Base-by-base conservation (phyloP, 2,329 filamentous ascomycete genomes). In the Didymella keratinophila region DNA sequence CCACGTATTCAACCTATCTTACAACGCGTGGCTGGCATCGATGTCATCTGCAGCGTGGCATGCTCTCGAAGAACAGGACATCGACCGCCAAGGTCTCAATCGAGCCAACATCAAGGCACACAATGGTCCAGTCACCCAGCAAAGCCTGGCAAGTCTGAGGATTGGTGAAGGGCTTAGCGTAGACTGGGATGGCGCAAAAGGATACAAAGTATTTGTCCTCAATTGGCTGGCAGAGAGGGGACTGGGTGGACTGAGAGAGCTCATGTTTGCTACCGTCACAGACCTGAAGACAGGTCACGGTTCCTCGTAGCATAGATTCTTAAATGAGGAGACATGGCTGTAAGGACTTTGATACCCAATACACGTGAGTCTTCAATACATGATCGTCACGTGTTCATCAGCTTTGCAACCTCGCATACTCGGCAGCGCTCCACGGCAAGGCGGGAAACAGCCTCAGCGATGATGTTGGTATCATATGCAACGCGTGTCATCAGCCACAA, bases 181-280 rank as follows among this genome's bases (percentile, higher is more conserved):
- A 37, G 81, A 81, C 14, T 96, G 90, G 89, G 86, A 89, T 67
- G 87, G 90, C 48, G 93, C 89, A 86, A 84, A 87, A 66, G 87
- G 90, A 54, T 96, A 93, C 74, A 83, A 90, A 57, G 80, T 92
- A 6, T 84, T 86, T n/a, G 88, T 94, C 61, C 77, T 96, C 56
- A 82, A 83, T 48, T 86, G 87, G 76, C 76, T 96, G 61, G 88
- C 89, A 58, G 79, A 78, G 6, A 83, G 83, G 52, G 89, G 89
- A 0, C 82, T 90, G 44, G 78, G 75, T 11, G 92, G 92, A 0
- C 82, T 94, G 28, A 84, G 85, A 16, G 83, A 88, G 62, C 77
- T 96, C 68, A 89, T 96, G 83, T 90, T 90, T 74, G 91, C 87
- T 67, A 93, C 91, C 1, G 92, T 95, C 86, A 92, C 89, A 72